Percentiles rank a stretch among this genome's conserved stretches.
These are phyloP conservation scores for Scheffersomyces stambukii DNA, from an alignment of 1,139 yeast genomes.

Conservation along the genomic window DNA sequence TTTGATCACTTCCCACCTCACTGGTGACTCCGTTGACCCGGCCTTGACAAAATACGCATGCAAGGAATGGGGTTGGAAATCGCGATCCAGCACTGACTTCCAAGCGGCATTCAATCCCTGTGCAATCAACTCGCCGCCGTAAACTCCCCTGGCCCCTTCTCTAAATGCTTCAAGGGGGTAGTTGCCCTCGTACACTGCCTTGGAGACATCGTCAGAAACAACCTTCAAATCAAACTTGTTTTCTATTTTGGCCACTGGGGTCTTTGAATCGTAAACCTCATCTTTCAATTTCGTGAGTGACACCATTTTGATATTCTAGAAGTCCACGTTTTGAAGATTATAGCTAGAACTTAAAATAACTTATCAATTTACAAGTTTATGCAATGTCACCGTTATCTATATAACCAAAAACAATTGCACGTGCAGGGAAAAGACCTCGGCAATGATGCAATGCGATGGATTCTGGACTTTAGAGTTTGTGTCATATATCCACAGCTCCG, in stretches of 20 bases:
- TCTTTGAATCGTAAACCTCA: conserved; percentile 9
- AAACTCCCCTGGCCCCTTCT: conserved; percentile 32
- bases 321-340: too few species aligned
- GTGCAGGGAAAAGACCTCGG: too few species aligned
- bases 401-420: too few species aligned
- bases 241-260: conserved; percentile 11
- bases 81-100: conserved; percentile 25
- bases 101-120: conserved; percentile 37
- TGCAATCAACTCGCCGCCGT: conserved; percentile 38
- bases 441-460: too few species aligned
- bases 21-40: conserved; percentile 25
- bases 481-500: too few species aligned
- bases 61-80: conserved; percentile 35
- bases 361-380: too few species aligned
- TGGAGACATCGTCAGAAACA: conserved; percentile 6
- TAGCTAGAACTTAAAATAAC: too few species aligned
- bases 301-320: too few species aligned
- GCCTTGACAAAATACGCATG: conserved; percentile 41
- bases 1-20: conserved; percentile 32
- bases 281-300: conserved; percentile 6
- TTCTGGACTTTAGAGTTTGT: too few species aligned
- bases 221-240: conserved; percentile 7
- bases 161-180: conserved; percentile 34
- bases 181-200: conserved; percentile 21
- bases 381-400: too few species aligned